Conservation (phyloP, 2,329 filamentous ascomycete species). For the Metarhizium album region DNA sequence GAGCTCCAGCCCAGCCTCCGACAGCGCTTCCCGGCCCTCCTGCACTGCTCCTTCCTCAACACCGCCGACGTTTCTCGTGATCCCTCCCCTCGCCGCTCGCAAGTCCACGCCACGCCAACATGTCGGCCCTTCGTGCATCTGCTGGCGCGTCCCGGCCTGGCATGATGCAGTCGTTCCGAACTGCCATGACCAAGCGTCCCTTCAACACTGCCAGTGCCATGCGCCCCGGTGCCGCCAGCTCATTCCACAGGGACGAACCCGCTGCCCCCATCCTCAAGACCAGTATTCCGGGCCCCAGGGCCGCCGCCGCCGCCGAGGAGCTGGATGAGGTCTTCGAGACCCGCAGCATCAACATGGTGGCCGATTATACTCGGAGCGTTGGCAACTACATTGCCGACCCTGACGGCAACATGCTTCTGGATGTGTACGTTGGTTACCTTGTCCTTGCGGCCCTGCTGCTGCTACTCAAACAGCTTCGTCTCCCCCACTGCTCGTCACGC, state of each 20-base stretch:
- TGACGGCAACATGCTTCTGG: conserved; percentile 62
- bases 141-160: conserved; percentile 6
- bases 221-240: conserved; percentile 22
- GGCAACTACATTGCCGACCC: conserved; percentile 75
- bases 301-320: conserved; percentile 56
- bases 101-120: not conserved
- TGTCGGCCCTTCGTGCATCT: conserved; percentile 11
- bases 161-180: conserved; percentile 3
- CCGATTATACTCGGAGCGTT: conserved; percentile 60
- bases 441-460: no score
- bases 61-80: not conserved
- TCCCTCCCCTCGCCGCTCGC: not conserved
- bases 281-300: conserved; percentile 65
- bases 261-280: conserved; percentile 42
- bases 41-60: not conserved
- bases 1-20: no score
- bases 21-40: not conserved
- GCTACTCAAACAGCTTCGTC: not conserved
- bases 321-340: conserved; percentile 77
- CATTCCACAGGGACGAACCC: conserved; percentile 40
- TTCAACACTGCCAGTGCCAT: conserved; percentile 9
- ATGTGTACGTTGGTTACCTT: conserved; percentile 54
- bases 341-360: conserved; percentile 72
- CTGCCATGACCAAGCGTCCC: conserved; percentile 3
- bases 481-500: not conserved